Base-by-base conservation (phyloP, 805 yeast species). In the Myxozyma geophila region DNA sequence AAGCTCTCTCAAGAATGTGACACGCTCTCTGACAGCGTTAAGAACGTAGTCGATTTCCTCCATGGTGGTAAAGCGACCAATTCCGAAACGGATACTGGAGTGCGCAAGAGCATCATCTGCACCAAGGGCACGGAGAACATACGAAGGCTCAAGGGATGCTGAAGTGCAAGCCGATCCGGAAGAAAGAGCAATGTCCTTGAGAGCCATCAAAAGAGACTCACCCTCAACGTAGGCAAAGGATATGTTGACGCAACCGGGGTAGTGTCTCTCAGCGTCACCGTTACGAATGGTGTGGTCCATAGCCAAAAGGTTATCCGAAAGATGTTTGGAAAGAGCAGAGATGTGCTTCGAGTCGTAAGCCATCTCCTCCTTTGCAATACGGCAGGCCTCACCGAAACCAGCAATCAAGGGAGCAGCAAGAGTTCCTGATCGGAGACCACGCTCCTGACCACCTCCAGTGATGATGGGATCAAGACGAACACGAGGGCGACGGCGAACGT, bases 111-210 rank as follows among this genome's bases (percentile, higher is more conserved):
- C 70, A 74, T 95, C 99, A 77, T 93, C 98, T 15, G 96, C 97
- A 60, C 99, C 99, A 54, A 95, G 81, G 0, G 99, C 98, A 72
- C 92, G 96, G 72, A 95, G 82, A 47, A 95, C 99, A 73, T 95
- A 95, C 7, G 97, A 91, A 12, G 99, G 99, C 77, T 95, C 99
- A 74, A 95, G 83, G 2, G 98, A 95, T 0, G 99, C 98, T 35
- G 98, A 93, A 2, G 99, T 95, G 82, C 99, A 95, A 2, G 99
- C 99, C 13, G 98, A 92, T 36, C 99, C 99, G 0, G 97, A 90
- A 66, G 96, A 87, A 69, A 95, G 82, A 0, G 99, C 99, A 74
- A 95, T 91, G 75, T 95, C 99, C 76, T 93, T 92, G 74, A 95
- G 84, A 1, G 98, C 99, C 99, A 95, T 95, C 73, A 95, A 81